Conservation (phyloP, 2,329 filamentous ascomycete genomes). For the Sclerotiophoma versabilis region DNA sequence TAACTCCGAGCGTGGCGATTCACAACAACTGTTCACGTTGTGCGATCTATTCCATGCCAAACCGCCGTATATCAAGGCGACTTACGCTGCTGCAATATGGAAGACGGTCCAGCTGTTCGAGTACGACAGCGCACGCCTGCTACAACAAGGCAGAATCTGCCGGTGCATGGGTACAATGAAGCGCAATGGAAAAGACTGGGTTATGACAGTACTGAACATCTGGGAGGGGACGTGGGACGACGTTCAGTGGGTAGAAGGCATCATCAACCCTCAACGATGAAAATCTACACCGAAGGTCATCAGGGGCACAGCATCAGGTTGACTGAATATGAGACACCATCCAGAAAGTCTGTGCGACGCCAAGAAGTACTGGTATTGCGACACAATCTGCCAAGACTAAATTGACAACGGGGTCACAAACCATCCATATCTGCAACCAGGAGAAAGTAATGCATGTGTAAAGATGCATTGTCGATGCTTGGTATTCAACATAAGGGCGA, state of each 20-base stretch:
- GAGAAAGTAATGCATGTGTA: no score
- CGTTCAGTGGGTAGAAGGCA: slow-evolving; percentile 58
- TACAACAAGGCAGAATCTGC: slow-evolving; percentile 53
- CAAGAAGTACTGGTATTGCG: neutral
- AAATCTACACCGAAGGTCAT: neutral
- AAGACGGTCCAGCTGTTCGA: slow-evolving; percentile 56
- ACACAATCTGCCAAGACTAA: no score
- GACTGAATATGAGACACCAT: neutral
- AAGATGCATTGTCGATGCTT: no score
- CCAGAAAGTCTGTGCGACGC: no score
- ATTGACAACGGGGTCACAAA: no score
- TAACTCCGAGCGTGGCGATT: slow-evolving; percentile 62
- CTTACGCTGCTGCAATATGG: slow-evolving; percentile 54
- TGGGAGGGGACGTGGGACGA: slow-evolving; percentile 63
- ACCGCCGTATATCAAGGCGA: slow-evolving; percentile 61
- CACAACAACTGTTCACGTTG: slow-evolving; percentile 69
- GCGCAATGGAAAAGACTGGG: slow-evolving; percentile 53
- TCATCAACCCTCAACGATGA: slow-evolving; percentile 38
- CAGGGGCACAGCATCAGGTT: slow-evolving; percentile 2
- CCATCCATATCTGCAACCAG: no score
- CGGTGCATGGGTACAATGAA: slow-evolving; percentile 59
- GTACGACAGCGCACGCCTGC: slow-evolving; percentile 54
- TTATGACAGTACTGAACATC: slow-evolving; percentile 57
- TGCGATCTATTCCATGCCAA: slow-evolving; percentile 67
- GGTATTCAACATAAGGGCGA: neutral